A percentile compares a stretch with the other conserved stretches of the same genome.
These are phyloP conservation scores for Gyromitra esculenta DNA, from an alignment of 2,329 filamentous ascomycete genomes.

Conservation along the genomic window DNA sequence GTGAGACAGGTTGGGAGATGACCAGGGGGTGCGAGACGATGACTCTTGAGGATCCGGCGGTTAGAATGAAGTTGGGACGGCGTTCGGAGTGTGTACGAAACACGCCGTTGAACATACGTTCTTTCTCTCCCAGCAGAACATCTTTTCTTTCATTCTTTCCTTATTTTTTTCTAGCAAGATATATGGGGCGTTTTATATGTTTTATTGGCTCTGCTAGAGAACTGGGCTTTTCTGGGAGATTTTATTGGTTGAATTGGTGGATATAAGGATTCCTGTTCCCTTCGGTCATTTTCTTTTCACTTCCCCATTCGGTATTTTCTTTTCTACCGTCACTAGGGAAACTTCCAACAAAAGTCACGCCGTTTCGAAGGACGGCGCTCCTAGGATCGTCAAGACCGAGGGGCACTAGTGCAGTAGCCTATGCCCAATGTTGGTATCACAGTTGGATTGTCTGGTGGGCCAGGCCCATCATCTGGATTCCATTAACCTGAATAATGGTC, in stretches of 20 bases:
- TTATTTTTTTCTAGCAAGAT: background rate
- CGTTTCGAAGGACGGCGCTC: too few species aligned
- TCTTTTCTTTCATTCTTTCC: background rate
- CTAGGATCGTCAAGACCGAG: too few species aligned
- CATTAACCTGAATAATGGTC: too few species aligned
- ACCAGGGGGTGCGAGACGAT: background rate
- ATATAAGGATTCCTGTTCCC: background rate
- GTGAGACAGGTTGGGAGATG: slow-evolving; percentile 7
- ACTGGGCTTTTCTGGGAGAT: background rate
- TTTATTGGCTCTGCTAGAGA: background rate
- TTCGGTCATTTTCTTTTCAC: background rate
- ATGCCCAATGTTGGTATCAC: too few species aligned
- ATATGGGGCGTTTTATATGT: background rate
- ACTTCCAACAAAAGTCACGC: too few species aligned
- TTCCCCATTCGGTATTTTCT: too few species aligned
- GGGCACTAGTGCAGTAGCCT: too few species aligned
- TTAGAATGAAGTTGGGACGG: background rate
- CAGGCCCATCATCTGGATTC: too few species aligned
- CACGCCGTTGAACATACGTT: background rate
- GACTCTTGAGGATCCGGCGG: background rate
- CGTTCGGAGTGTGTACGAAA: background rate
- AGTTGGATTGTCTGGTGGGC: too few species aligned
- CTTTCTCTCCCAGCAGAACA: background rate
- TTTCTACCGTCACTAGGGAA: too few species aligned
- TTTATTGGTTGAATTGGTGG: background rate